These are phyloP conservation scores for Pinguiococcus pyrenoidosus DNA, from an alignment of 108 stramenopile species.

Conservation along the genomic window DNA sequence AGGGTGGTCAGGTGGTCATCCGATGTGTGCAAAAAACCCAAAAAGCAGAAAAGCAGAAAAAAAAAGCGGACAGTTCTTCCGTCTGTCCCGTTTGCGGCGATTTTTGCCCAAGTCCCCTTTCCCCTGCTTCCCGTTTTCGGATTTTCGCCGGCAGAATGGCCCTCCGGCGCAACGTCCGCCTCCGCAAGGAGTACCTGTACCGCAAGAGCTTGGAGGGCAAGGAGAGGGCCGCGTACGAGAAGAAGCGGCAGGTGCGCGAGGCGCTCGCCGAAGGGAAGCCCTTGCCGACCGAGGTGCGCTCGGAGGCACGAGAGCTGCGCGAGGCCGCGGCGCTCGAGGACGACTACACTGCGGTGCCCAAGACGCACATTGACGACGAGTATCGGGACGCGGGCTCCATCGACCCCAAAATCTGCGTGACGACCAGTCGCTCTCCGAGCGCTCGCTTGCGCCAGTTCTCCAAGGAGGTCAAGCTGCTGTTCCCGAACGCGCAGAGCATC, in stretches of 20 bases:
- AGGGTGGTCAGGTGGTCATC: too few species aligned
- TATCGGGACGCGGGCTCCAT: constrained; percentile 78
- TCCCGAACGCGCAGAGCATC: constrained; percentile 84
- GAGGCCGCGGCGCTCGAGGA: constrained; percentile 65
- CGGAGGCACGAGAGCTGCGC: constrained; percentile 57
- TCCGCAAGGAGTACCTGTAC: constrained; percentile 93
- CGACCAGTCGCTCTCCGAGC: constrained; percentile 80
- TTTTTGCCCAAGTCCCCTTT: neutral
- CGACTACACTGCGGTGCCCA: constrained; percentile 34
- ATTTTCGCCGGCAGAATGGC: constrained; percentile 11
- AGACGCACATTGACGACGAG: constrained; percentile 77
- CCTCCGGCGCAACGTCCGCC: constrained; percentile 73
- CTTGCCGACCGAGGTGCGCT: constrained; percentile 75
- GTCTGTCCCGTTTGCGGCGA: neutral
- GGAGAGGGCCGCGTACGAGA: constrained; percentile 61
- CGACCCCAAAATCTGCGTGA: constrained; percentile 88
- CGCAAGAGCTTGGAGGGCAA: constrained; percentile 68
- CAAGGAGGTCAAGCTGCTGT: constrained; percentile 85
- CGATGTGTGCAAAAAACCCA: too few species aligned
- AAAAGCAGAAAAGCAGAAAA: too few species aligned
- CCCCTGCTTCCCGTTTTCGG: neutral
- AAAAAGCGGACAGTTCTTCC: too few species aligned
- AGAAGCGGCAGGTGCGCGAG: constrained; percentile 69
- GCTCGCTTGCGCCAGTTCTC: constrained; percentile 90
- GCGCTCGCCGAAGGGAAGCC: constrained; percentile 72